These are phyloP conservation scores for Puccinia sorghi DNA, from an alignment of 1,284 basidiomycete genomes.

Conservation along the genomic window DNA sequence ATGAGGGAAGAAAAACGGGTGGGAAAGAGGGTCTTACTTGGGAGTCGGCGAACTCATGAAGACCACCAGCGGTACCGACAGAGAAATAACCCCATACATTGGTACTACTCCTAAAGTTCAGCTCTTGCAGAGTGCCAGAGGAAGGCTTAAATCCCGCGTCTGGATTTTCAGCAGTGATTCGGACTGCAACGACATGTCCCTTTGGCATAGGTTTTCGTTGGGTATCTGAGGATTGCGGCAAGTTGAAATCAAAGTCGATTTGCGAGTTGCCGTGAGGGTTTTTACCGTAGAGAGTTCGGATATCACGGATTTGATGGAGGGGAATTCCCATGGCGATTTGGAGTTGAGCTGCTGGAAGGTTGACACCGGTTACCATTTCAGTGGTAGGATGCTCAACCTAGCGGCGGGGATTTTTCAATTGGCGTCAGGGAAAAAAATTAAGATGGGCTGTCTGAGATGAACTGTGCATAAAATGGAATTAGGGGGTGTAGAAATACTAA, in stretches of 20 bases:
- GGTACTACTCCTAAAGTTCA: slow-evolving; percentile 98
- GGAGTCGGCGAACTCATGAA: slow-evolving; percentile 86
- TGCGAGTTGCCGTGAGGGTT: slow-evolving; percentile 80
- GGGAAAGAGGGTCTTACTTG: slow-evolving; percentile 52
- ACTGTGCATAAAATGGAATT: not conserved
- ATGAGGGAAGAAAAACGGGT: not conserved
- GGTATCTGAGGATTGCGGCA: slow-evolving; percentile 78
- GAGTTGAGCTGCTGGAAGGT: slow-evolving; percentile 94
- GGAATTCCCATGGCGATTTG: slow-evolving; percentile 99
- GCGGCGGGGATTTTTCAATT: not conserved
- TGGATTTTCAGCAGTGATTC: slow-evolving; percentile 99
- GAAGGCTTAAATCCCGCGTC: slow-evolving; percentile 99
- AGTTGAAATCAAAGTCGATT: slow-evolving; percentile 94
- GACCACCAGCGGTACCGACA: slow-evolving; percentile 87
- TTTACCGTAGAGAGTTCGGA: slow-evolving; percentile 92
- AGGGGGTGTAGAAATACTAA: slow-evolving; percentile 71
- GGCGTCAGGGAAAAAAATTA: not conserved
- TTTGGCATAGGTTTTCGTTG: slow-evolving; percentile 96
- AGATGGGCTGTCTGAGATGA: not conserved
- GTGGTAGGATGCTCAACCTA: slow-evolving; percentile 71
- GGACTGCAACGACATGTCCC: slow-evolving; percentile 97
- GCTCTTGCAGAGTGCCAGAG: slow-evolving; percentile 91
- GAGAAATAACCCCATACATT: slow-evolving; percentile 99
- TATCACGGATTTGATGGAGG: slow-evolving; percentile 91
- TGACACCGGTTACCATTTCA: slow-evolving; percentile 98